Conservation (phyloP, 2,329 filamentous ascomycete genomes). For the Colletotrichum tamarilloi region DNA sequence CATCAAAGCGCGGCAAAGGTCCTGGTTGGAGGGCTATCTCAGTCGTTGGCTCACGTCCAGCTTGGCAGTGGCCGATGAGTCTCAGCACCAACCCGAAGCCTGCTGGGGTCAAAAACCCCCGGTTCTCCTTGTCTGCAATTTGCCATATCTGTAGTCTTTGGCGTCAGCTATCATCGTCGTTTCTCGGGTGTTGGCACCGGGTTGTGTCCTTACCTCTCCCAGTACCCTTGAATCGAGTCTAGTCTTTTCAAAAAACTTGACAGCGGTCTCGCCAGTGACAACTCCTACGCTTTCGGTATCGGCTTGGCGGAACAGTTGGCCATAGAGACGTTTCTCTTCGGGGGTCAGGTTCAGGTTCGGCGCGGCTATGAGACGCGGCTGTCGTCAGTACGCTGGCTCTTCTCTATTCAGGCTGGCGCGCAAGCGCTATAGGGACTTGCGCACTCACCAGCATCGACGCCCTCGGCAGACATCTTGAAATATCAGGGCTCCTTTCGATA, state of each 20-base stretch:
- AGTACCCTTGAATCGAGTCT: slow-evolving; percentile 86
- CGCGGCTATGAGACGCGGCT: slow-evolving; percentile 52
- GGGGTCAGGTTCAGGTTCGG: slow-evolving; percentile 85
- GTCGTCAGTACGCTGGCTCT: slow-evolving; percentile 15
- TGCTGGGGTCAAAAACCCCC: slow-evolving; percentile 89
- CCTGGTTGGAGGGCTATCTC: slow-evolving; percentile 87
- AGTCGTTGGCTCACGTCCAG: slow-evolving; percentile 81
- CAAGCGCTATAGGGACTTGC: neutral
- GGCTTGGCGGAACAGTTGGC: slow-evolving; percentile 91
- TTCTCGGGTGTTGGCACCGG: neutral
- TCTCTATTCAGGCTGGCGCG: neutral
- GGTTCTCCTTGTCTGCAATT: slow-evolving; percentile 96
- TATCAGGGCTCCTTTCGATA: neutral
- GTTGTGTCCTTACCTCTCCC: slow-evolving; percentile 74
- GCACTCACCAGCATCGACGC: slow-evolving; percentile 33
- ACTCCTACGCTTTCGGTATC: slow-evolving; percentile 93
- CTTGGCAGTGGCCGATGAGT: slow-evolving; percentile 95
- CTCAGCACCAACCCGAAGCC: slow-evolving; percentile 94
- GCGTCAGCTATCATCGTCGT: neutral
- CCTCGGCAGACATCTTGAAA: slow-evolving; percentile 33
- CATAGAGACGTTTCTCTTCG: slow-evolving; percentile 94
- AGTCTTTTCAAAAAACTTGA: slow-evolving; percentile 98
- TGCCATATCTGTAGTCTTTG: slow-evolving; percentile 85
- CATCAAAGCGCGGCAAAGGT: slow-evolving; percentile 93
- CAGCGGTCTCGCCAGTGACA: slow-evolving; percentile 94